Conservation (phyloP, 345 rosid species). For the Capsella bursapastoris region DNA sequence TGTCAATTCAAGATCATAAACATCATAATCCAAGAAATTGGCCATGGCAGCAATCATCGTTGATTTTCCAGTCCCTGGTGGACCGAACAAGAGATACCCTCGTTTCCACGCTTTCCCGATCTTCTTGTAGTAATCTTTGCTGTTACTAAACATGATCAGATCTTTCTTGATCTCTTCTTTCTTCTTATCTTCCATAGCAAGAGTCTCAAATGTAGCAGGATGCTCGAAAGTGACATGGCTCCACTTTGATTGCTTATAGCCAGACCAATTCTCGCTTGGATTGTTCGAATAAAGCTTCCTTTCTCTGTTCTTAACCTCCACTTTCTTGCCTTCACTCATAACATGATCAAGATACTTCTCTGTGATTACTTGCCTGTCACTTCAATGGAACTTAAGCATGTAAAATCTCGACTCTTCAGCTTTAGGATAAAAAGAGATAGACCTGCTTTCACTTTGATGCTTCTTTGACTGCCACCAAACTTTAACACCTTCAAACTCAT, state of each 20-base stretch:
- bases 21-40: constrained; percentile 61
- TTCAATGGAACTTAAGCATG: constrained; percentile 53
- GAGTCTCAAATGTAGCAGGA: constrained; percentile 64
- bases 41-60: constrained; percentile 74
- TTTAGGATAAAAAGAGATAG: constrained; percentile 40
- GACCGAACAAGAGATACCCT: constrained; percentile 73
- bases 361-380: constrained; percentile 45
- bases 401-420: constrained; percentile 47
- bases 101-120: constrained; percentile 80
- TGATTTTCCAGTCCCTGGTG: constrained; percentile 79
- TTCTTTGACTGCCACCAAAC: constrained; percentile 50
- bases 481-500: constrained; percentile 48
- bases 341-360: constrained; percentile 45
- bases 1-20: constrained; percentile 71
- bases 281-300: constrained; percentile 56
- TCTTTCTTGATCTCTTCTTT: constrained; percentile 62
- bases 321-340: constrained; percentile 49
- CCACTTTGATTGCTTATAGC: constrained; percentile 41
- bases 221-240: constrained; percentile 53
- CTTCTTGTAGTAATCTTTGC: constrained; percentile 61
- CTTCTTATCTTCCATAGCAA: constrained; percentile 60
- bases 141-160: constrained; percentile 52
- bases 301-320: constrained; percentile 43
- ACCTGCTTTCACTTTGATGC: constrained; percentile 18
- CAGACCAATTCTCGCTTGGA: constrained; percentile 40